Base-by-base conservation (phyloP, 2,329 filamentous ascomycete genomes). In the Alternaria ventricosa region DNA sequence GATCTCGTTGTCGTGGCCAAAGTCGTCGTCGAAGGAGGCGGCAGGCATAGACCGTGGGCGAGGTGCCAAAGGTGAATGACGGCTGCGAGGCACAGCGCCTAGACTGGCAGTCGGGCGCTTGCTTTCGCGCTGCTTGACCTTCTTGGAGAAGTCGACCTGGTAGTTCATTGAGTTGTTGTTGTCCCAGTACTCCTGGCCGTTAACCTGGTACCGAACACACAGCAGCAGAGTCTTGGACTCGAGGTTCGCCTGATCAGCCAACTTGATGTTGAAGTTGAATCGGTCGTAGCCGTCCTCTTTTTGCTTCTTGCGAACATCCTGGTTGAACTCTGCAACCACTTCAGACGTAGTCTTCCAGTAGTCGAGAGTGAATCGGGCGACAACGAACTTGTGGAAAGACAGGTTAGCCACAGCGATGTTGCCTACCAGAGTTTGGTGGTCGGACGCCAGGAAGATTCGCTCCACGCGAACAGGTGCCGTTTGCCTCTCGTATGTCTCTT, bases 271-370 rank as follows among this genome's bases (percentile, higher is more conserved):
- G 82, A 99, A 99, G 76, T 90, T 92, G 83, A 99, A 99, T 43
- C 93, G 89, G 79, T 99, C 96, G 71, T 91, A 90, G 51, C 90
- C 89, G 71, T 91, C 86, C 22, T 87, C 83, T 4, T 83, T 84
- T 45, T 91, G 88, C 70, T 88, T 88, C 27, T 88, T 88, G 46
- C 89, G 88, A 49, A 95, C 87, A 81, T 96, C 92, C 65, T 92
- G 88, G 78, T 90, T 90, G 82, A 88, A 99, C 73, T 97, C 94
- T n/a, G 93, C 95, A 41, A 87, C 86, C 2, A 98, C 92, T 78
- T 99, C 96, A 1, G 96, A 99, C 0, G 94, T 96, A 0, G 96
- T 99, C 86, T 97, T 97, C 96, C 96, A 99, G 82, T 97, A 96
- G 80, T 99, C 96, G 50, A 97, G 87, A 0, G 96, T 99, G 80